Evolutionary conservation across 176 grass and related monocot genomes (phyloP).

Genomic region (Lolium rigidum): DNA sequence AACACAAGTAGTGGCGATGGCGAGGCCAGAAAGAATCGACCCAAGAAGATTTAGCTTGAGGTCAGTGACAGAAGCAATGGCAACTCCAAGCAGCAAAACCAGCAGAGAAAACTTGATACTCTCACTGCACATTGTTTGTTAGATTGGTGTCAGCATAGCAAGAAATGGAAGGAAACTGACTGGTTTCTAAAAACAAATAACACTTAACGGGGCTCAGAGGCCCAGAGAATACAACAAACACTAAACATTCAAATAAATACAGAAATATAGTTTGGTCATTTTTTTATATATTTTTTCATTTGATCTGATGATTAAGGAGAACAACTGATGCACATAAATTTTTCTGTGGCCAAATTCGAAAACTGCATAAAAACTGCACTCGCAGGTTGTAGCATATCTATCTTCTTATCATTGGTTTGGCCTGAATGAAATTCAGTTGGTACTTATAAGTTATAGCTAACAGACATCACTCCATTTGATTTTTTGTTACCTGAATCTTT

Average conservation of each 20-base stretch:
- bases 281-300: neutral
- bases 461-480: neutral
- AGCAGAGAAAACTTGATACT: constrained; percentile 81
- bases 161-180: neutral
- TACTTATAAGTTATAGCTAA: constrained; percentile 27
- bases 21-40: constrained; percentile 77
- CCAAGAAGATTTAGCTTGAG: constrained; percentile 68
- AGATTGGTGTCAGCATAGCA: neutral
- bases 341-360: neutral
- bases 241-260: neutral
- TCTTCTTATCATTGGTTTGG: neutral
- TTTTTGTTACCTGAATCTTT: constrained; percentile 82
- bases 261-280: neutral
- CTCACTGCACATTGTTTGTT: constrained; percentile 56
- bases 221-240: neutral
- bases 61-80: constrained; percentile 38
- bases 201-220: neutral
- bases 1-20: constrained; percentile 72
- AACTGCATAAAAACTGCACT: neutral
- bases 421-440: neutral
- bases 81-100: constrained; percentile 39
- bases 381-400: neutral
- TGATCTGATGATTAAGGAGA: neutral
- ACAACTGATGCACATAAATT: neutral
- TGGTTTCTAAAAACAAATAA: constrained; percentile 16